Base-by-base conservation (phyloP, 2,329 filamentous ascomycete species). In the Cercospora nicotianae region DNA sequence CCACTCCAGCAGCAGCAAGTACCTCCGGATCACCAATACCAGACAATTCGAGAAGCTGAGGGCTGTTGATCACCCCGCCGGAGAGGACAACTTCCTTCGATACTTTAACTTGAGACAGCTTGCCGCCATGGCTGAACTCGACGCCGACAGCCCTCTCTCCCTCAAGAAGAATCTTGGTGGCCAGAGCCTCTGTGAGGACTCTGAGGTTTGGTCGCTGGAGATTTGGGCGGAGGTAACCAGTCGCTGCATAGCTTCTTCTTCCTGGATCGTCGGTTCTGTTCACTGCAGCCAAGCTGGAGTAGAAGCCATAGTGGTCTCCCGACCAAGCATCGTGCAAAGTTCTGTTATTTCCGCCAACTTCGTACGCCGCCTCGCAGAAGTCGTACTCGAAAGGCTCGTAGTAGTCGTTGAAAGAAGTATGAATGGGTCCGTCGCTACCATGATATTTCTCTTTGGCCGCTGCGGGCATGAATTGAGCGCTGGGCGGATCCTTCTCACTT, bases 11-110 rank as follows among this genome's bases (percentile, higher is more conserved):
- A 20, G 77, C 78, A 42, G 81, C 74, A 1, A 90, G 81, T 4
- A 87, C 72, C 0, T 79, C 72, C 1, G 79, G 77, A 57, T 82
- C 79, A 80, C 86, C 86, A 16, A 88, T 80, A 0, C 86, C 86
- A 0, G 85, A 87, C 7, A 80, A 78, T 68, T 87, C 82, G 1
- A 88, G 80, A 10, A 87, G 81, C 1, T 83, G 78, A 1, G 86
- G 86, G 9, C 83, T 84, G 67, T 83, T 81, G 62, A 87, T 79
- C 2, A 85, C 77, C 0, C 86, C 86, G 0, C 81, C 82, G 0
- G 83, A 84, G 23, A 82, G 39, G 26, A 72, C 67, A 3, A 72
- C 66, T 42, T 72, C 71, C 53, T 60, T n/a, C 87, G 87, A 71
- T 2, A 77, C 79, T 20, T 70, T 74, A 28, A 80, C 74, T 4